Evolutionary conservation across 148 eudicot genomes (phyloP).

Genomic region (Fallopia convolvulus): DNA sequence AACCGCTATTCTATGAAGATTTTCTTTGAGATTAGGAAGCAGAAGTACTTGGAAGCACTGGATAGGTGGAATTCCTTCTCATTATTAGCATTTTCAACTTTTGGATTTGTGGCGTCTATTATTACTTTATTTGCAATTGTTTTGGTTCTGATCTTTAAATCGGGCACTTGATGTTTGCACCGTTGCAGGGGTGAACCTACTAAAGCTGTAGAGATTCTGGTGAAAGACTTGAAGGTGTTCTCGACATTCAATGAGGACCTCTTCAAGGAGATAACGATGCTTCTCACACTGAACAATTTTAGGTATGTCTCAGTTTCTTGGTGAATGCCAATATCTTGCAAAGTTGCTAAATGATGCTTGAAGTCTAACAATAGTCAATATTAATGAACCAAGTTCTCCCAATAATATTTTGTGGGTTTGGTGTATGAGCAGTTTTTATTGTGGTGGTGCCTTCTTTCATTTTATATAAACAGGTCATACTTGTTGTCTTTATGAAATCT

Average conservation of each 20-base stretch:
- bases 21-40: slow-evolving; percentile 65
- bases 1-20: slow-evolving; percentile 64
- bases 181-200: slow-evolving; percentile 37
- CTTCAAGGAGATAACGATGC: slow-evolving; percentile 49
- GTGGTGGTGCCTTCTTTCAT: neutral
- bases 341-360: neutral
- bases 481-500: neutral
- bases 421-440: neutral
- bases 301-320: slow-evolving; percentile 28
- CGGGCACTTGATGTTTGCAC: neutral
- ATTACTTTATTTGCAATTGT: neutral
- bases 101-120: neutral
- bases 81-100: neutral
- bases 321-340: neutral
- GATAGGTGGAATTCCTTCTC: slow-evolving; percentile 29
- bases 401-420: neutral
- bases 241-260: slow-evolving; percentile 44
- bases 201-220: slow-evolving; percentile 55
- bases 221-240: slow-evolving; percentile 52
- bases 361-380: neutral
- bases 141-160: neutral
- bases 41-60: slow-evolving; percentile 64
- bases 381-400: neutral
- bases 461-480: neutral
- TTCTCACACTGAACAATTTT: slow-evolving; percentile 42